A percentile compares a stretch with the other conserved stretches of the same genome.
Evolutionary conservation across 2,329 filamentous ascomycete species (phyloP).

Genomic region (Pyrenophora graminea): DNA sequence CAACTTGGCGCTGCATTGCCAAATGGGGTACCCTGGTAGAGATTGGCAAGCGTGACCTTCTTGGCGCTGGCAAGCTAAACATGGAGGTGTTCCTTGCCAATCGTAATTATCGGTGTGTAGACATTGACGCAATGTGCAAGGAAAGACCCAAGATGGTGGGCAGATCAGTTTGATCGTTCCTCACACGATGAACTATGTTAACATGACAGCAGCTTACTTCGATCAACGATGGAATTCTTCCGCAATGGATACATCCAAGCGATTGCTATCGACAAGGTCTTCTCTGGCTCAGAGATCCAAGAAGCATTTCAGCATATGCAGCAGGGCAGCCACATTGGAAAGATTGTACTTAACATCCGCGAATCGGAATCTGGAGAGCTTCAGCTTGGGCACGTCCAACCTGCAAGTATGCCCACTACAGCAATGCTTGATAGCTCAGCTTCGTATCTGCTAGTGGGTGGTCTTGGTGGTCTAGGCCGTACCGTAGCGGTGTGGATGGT

Average conservation of each 20-base stretch:
- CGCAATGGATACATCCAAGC: too few species aligned
- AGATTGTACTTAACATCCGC: too few species aligned
- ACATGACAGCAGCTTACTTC: too few species aligned
- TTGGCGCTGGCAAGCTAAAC: conserved; percentile 5
- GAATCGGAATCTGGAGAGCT: too few species aligned
- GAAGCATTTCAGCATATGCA: background rate
- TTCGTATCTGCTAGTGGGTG: conserved; percentile 30
- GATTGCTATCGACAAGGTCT: conserved; percentile 3
- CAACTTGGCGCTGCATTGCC: conserved; percentile 49
- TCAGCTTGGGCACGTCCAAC: too few species aligned
- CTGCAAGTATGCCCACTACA: too few species aligned
- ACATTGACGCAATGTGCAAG: background rate
- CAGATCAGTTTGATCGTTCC: too few species aligned
- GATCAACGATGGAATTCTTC: too few species aligned
- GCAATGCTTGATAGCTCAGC: too few species aligned
- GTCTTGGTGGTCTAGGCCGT: conserved; percentile 29
- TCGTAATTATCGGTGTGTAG: background rate
- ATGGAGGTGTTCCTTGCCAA: conserved; percentile 17
- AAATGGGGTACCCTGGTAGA: conserved; percentile 26
- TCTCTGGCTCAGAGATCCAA: conserved; percentile 13
- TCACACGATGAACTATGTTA: too few species aligned
- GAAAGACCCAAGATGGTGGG: too few species aligned
- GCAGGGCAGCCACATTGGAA: background rate
- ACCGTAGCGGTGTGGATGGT: conserved; percentile 23
- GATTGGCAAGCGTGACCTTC: conserved; percentile 23